Percentiles rank a stretch among this genome's conserved stretches.
Evolutionary conservation across 2,329 filamentous ascomycete species (phyloP).

Genomic region (Stagonosporopsis rhizophila): DNA sequence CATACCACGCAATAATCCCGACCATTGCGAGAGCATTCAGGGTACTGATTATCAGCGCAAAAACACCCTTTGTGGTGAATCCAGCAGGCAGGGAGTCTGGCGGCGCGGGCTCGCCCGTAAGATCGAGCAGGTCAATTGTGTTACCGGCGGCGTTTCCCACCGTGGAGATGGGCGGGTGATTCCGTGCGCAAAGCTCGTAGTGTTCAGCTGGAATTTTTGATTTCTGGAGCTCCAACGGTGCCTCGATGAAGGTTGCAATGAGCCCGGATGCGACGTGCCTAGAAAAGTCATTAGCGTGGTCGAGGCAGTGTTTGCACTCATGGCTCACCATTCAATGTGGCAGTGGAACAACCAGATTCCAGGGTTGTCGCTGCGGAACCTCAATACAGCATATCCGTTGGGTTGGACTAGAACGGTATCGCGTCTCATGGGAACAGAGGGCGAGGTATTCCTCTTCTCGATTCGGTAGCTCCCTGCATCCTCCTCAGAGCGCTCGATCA

Average conservation of each 20-base stretch:
- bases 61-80: neutral
- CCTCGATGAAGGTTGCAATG: conserved; percentile 10
- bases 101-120: conserved; percentile 5
- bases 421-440: conserved; percentile 55
- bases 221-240: conserved; percentile 1
- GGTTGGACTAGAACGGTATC: conserved; percentile 63
- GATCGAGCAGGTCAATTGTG: neutral
- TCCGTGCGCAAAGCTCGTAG: neutral
- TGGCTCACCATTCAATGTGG: conserved; percentile 43
- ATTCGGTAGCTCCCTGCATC: conserved; percentile 56
- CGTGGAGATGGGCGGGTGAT: neutral
- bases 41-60: neutral
- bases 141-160: conserved; percentile 8
- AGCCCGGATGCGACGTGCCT: conserved; percentile 15
- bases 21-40: conserved; percentile 6
- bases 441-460: conserved; percentile 26
- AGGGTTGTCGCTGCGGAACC: conserved; percentile 62
- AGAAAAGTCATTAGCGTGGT: neutral
- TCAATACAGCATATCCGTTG: conserved; percentile 61
- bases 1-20: conserved; percentile 12
- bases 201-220: neutral
- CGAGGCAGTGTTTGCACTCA: neutral
- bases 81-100: neutral
- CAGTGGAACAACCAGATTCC: conserved; percentile 45
- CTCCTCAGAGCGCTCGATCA: conserved; percentile 41